Conservation (phyloP, 1,139 yeast genomes). For the Candida frijolesensis region DNA sequence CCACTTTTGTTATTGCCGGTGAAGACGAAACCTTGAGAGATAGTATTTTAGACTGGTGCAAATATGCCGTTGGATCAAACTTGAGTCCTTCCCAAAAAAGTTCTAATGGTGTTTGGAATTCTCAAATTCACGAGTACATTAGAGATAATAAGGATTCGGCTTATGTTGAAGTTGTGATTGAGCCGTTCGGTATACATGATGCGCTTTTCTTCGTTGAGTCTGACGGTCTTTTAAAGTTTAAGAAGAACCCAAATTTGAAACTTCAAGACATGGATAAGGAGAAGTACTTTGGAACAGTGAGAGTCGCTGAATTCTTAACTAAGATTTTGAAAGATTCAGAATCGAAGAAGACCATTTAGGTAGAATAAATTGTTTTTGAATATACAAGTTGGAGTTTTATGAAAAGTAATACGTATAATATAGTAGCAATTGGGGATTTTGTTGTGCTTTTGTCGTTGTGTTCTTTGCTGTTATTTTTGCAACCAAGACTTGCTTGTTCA, state of each 20-base stretch:
- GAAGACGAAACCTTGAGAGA: slow-evolving; percentile 50
- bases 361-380: background rate
- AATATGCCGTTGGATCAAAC: slow-evolving; percentile 34
- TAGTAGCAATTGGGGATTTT: too few species aligned
- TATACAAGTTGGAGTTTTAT: too few species aligned
- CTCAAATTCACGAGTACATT: slow-evolving; percentile 21
- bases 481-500: too few species aligned
- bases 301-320: slow-evolving; percentile 31
- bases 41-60: slow-evolving; percentile 40
- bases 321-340: slow-evolving; percentile 11
- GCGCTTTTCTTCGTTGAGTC: slow-evolving; percentile 37
- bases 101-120: slow-evolving; percentile 25
- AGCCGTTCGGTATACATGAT: slow-evolving; percentile 51
- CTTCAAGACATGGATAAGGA: slow-evolving; percentile 20
- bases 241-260: slow-evolving; percentile 12
- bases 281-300: slow-evolving; percentile 30
- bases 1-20: slow-evolving; percentile 39
- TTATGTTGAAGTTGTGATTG: slow-evolving; percentile 28
- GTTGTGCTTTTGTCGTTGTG: too few species aligned
- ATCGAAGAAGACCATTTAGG: background rate
- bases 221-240: slow-evolving; percentile 17
- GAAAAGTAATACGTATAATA: too few species aligned
- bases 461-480: too few species aligned
- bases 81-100: slow-evolving; percentile 25
- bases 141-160: slow-evolving; percentile 18